These are phyloP conservation scores for Podaxis mareebaensis DNA, from an alignment of 768 basidiomycete species.

Conservation along the genomic window DNA sequence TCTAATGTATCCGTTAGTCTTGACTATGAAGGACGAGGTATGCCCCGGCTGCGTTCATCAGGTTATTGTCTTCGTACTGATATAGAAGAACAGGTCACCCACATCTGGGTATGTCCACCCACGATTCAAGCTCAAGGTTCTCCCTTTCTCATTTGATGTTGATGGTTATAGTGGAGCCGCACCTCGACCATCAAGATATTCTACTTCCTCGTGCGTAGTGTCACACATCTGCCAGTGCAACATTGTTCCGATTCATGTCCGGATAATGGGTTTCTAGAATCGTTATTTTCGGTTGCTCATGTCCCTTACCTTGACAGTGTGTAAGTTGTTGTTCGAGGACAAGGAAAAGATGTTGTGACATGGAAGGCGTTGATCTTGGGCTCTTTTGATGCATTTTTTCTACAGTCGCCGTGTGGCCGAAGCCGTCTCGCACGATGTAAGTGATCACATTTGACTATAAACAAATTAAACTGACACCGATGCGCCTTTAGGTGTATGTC, in stretches of 20 bases:
- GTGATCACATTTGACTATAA: neutral
- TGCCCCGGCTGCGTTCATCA: neutral
- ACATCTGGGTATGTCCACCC: neutral
- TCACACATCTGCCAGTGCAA: neutral
- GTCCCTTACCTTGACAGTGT: slow-evolving; percentile 3
- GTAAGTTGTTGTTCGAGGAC: neutral
- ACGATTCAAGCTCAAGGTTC: neutral
- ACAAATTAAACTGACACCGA: neutral
- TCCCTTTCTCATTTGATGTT: neutral
- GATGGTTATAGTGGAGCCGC: neutral
- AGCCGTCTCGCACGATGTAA: neutral
- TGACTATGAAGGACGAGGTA: slow-evolving; percentile 4
- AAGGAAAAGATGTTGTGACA: neutral
- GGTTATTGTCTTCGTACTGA: neutral
- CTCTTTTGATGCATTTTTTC: neutral
- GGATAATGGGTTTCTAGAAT: neutral
- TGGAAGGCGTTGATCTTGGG: neutral
- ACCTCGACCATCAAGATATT: slow-evolving; percentile 8
- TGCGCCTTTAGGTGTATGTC: neutral
- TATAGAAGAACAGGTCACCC: neutral
- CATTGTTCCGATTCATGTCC: too few species aligned
- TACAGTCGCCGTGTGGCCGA: neutral
- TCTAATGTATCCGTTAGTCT: neutral
- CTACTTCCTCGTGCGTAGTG: neutral
- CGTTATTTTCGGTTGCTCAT: slow-evolving; percentile 2